Evolutionary conservation across 352 stramenopile species (phyloP).

Genomic region (Pythium angustatum): DNA sequence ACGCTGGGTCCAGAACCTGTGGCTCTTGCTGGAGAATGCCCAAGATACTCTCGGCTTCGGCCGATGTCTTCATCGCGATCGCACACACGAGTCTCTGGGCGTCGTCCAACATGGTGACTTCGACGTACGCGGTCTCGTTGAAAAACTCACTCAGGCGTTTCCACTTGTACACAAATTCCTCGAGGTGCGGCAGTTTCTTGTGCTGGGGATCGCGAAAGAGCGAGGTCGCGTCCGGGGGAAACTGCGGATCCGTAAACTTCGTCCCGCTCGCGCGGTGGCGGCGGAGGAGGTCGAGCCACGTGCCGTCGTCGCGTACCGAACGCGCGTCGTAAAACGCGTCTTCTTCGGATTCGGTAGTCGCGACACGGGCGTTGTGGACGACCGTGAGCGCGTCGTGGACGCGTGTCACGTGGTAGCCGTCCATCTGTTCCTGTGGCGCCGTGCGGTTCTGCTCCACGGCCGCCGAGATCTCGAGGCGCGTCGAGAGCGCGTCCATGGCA

Average conservation of each 20-base stretch:
- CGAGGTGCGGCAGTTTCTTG: slow-evolving; percentile 71
- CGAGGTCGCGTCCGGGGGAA: slow-evolving; percentile 65
- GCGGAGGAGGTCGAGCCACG: slow-evolving; percentile 78
- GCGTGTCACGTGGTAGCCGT: slow-evolving; percentile 78
- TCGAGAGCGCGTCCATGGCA: slow-evolving; percentile 77
- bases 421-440: slow-evolving; percentile 48
- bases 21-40: slow-evolving; percentile 51
- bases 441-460: slow-evolving; percentile 67
- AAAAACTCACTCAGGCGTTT: slow-evolving; percentile 87
- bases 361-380: slow-evolving; percentile 59
- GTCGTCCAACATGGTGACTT: slow-evolving; percentile 85
- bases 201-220: slow-evolving; percentile 66
- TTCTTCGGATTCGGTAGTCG: slow-evolving; percentile 36
- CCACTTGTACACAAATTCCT: slow-evolving; percentile 83
- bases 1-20: slow-evolving; percentile 46
- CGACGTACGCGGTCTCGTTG: slow-evolving; percentile 75
- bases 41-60: slow-evolving; percentile 78
- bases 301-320: slow-evolving; percentile 62
- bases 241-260: slow-evolving; percentile 85
- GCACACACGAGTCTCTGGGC: slow-evolving; percentile 80
- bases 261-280: slow-evolving; percentile 66
- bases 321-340: slow-evolving; percentile 72
- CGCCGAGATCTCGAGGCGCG: slow-evolving; percentile 69
- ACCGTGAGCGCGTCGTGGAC: slow-evolving; percentile 73
- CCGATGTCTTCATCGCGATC: slow-evolving; percentile 79